These are phyloP conservation scores for Suhomyces sp. DNA, from an alignment of 805 yeast genomes.

Conservation along the genomic window DNA sequence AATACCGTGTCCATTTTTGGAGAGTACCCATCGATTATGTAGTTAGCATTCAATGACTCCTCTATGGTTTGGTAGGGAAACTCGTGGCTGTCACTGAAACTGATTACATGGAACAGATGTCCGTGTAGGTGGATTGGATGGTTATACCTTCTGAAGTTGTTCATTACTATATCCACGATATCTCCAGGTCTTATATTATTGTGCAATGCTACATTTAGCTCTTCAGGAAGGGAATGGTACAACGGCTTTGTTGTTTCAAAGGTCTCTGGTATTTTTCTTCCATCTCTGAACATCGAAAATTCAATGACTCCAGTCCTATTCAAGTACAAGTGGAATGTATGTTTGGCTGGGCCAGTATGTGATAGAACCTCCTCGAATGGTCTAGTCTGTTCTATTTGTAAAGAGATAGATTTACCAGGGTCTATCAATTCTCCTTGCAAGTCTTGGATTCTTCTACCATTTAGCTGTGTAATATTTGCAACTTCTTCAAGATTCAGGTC, in stretches of 20 bases:
- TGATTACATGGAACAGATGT: conserved; percentile 29
- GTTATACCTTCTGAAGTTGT: conserved; percentile 26
- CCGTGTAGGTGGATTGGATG: conserved; percentile 40
- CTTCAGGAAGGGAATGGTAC: conserved; percentile 16
- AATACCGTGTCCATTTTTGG: conserved; percentile 28
- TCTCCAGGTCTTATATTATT: conserved; percentile 24
- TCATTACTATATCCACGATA: conserved; percentile 29
- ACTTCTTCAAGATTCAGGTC: not conserved
- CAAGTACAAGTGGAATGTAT: conserved; percentile 26
- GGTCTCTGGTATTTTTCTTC: conserved; percentile 12
- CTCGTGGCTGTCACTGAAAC: conserved; percentile 20
- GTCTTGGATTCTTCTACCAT: conserved; percentile 22
- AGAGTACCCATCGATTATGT: conserved; percentile 18
- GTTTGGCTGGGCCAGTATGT: conserved; percentile 20
- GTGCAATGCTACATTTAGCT: conserved; percentile 6
- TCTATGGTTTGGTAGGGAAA: conserved; percentile 24
- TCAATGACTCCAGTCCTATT: conserved; percentile 29
- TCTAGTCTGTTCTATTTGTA: not conserved
- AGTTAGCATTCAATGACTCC: conserved; percentile 22
- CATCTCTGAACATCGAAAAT: conserved; percentile 26
- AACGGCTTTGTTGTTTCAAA: conserved; percentile 28
- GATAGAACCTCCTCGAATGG: conserved; percentile 5
- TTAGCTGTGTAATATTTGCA: conserved; percentile 1
- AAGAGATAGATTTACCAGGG: conserved; percentile 1
- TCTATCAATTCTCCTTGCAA: conserved; percentile 21